Evolutionary conservation across 345 rosid genomes (phyloP).

Genomic region (Garcia nutans): DNA sequence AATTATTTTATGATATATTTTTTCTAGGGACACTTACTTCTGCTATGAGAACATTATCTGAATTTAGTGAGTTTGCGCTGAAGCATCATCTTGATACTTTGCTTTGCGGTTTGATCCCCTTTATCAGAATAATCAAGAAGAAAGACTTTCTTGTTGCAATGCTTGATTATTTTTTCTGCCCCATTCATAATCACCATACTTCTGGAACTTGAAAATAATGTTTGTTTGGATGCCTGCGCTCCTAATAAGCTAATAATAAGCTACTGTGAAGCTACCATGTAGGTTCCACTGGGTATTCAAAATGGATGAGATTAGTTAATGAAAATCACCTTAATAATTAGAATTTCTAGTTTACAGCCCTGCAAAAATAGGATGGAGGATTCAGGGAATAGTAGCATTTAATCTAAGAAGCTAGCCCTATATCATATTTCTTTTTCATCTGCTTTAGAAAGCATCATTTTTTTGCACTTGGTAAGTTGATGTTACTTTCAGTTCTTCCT

Average conservation of each 20-base stretch:
- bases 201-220: not conserved
- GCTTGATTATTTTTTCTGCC: not conserved
- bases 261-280: not conserved
- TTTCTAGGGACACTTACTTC: not conserved
- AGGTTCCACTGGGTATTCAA: not conserved
- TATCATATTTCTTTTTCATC: not conserved
- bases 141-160: not conserved
- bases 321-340: not conserved
- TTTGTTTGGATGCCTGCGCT: not conserved
- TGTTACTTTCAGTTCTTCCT: constrained; percentile 41
- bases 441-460: not conserved
- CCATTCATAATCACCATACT: not conserved
- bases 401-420: not conserved
- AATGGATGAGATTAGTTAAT: not conserved
- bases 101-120: not conserved
- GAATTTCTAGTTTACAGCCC: not conserved
- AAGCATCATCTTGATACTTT: not conserved
- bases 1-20: not conserved
- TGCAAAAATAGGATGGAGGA: not conserved
- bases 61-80: not conserved
- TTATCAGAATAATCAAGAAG: not conserved
- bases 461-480: not conserved
- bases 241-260: not conserved
- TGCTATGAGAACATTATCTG: not conserved
- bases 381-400: too few species aligned